Evolutionary conservation across 306 rosid species (phyloP), one percentile per base, ranked within the genome.

Genomic region (Purshia tridentata): DNA sequence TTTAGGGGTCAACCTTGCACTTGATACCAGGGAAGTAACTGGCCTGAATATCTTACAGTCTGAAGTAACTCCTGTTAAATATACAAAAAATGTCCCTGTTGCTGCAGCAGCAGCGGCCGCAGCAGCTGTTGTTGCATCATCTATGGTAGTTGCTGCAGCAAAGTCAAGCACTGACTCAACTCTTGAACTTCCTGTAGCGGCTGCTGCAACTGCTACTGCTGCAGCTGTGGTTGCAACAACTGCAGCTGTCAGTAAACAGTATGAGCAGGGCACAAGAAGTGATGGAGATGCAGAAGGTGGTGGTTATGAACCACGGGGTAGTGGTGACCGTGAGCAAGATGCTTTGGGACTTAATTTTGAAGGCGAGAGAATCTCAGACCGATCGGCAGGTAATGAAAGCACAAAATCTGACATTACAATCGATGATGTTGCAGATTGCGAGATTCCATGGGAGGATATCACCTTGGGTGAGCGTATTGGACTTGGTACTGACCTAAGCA

Each of bases 181-280:
- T 80, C 81, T 91, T 29, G 90, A 94, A 79, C 81, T 89, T 80
- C 97, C 97, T 22, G 96, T 89, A 56, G 88, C 96, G 18, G 98
- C 97, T 45, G 98, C 98, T 74, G 98, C 97, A 49, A 90, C 98
- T 40, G 97, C 96, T 64, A 88, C 94, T 52, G 97, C 98, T 64
- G 98, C 96, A 72, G 98, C 95, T 61, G 98, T 94, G 68, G 96
- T 91, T 52, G 98, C 96, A 76, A 89, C 97, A 57, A 91, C 96
- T 76, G 96, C 92, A 62, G 98, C 92, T 65, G 97, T 91, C 72
- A 86, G 71, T 78, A 91, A 81, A 85, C 94, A 88, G 73, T 89
- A 82, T 66, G 98, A 91, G 62, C 96, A 77, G 76, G 91, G 90
- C 37, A 79, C 69, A 78, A 83, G 82, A 79, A 87, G 89, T 66